These are phyloP conservation scores for Aureoboletus auriporus DNA, from an alignment of 768 basidiomycete genomes.

Conservation along the genomic window DNA sequence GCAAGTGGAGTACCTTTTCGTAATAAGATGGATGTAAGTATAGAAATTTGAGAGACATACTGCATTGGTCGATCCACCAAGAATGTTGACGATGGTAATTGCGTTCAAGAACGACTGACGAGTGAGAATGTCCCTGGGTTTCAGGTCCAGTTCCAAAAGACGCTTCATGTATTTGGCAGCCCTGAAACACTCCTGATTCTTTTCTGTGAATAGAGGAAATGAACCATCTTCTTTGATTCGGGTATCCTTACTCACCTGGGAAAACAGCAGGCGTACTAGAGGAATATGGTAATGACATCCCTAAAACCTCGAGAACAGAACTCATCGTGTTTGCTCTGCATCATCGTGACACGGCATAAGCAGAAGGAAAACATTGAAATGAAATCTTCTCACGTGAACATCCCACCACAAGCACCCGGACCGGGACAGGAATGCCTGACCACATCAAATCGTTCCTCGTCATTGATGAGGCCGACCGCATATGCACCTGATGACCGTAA, in stretches of 20 bases:
- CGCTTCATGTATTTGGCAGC: constrained; percentile 75
- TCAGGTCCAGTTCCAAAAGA: constrained; percentile 73
- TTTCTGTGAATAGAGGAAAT: constrained; percentile 42
- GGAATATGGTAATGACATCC: constrained; percentile 83
- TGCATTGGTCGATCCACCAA: constrained; percentile 88
- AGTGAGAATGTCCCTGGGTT: constrained; percentile 75
- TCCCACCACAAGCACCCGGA: constrained; percentile 81
- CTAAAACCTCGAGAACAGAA: constrained; percentile 76
- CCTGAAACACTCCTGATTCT: constrained; percentile 76
- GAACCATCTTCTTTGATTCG: not conserved
- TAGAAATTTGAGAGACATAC: constrained; percentile 36
- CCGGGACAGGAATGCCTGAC: constrained; percentile 84
- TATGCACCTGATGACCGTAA: constrained; percentile 55
- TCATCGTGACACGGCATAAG: not conserved
- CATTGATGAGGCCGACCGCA: constrained; percentile 69
- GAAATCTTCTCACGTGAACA: constrained; percentile 62
- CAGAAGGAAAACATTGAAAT: not conserved
- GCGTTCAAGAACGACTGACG: constrained; percentile 78
- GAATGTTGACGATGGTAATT: constrained; percentile 70
- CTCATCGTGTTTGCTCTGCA: constrained; percentile 84
- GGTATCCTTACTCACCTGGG: constrained; percentile 41
- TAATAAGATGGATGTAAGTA: constrained; percentile 4
- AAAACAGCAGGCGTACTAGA: constrained; percentile 67
- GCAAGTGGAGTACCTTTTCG: constrained; percentile 68
- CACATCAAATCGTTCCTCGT: constrained; percentile 81